Percentiles rank a stretch among this genome's conserved stretches.
Conservation (phyloP, 1,284 basidiomycete genomes). For the Apiotrichum akiyoshidainum region DNA sequence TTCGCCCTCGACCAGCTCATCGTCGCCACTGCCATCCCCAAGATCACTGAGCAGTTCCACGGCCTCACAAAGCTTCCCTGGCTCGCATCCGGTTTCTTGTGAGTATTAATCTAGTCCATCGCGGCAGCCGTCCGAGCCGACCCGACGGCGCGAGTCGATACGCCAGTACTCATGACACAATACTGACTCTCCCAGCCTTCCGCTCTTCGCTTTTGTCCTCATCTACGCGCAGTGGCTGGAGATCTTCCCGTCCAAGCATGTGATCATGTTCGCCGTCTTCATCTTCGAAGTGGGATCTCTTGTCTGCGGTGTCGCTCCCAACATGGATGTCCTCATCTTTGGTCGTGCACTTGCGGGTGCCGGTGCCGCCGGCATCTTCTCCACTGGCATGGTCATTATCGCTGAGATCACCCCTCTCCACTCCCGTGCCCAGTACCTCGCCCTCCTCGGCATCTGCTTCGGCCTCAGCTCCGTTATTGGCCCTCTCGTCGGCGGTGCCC, state of each 20-base stretch:
- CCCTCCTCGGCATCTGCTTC: conserved; percentile 40
- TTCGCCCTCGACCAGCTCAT: conserved; percentile 53
- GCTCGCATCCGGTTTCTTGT: conserved; percentile 48
- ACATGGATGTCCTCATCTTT: conserved; percentile 53
- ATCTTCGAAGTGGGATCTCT: conserved; percentile 57
- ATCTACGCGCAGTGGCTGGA: conserved; percentile 50
- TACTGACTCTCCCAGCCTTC: conserved; percentile 30
- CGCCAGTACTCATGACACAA: neutral
- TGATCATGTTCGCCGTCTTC: conserved; percentile 52
- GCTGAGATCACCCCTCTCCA: conserved; percentile 45
- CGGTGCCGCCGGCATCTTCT: conserved; percentile 56
- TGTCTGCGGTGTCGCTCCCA: conserved; percentile 56
- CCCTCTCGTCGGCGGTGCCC: conserved; percentile 52
- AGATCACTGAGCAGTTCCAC: conserved; percentile 49
- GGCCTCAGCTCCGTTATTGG: conserved; percentile 51
- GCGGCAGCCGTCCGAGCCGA: neutral
- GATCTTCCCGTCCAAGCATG: conserved; percentile 50
- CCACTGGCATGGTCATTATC: conserved; percentile 46
- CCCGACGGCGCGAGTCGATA: no score
- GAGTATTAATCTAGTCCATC: conserved; percentile 6
- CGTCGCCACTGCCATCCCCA: conserved; percentile 50
- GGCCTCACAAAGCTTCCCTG: conserved; percentile 53
- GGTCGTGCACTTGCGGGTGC: conserved; percentile 56
- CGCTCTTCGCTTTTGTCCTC: conserved; percentile 49
- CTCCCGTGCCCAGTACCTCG: conserved; percentile 39